Evolutionary conservation across 768 basidiomycete genomes (phyloP).

Genomic region (Kwoniella botswanensis): DNA sequence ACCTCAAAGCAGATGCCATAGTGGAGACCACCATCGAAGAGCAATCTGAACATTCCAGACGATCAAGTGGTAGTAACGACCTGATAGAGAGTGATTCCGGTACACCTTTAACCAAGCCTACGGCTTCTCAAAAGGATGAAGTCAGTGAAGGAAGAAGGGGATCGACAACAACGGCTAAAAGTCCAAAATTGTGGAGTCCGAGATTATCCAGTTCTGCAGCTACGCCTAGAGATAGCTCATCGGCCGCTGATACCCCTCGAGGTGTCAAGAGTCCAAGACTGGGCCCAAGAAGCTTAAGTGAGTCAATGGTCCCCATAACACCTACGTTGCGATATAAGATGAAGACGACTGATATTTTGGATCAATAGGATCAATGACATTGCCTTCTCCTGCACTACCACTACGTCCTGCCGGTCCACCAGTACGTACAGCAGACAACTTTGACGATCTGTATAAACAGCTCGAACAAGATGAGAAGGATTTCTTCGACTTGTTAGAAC

Average conservation of each 20-base stretch:
- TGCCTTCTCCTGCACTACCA: constrained; percentile 22
- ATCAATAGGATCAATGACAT: constrained; percentile 39
- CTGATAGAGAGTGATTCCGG: constrained; percentile 6
- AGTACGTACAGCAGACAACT: constrained; percentile 37
- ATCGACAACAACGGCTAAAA: not conserved
- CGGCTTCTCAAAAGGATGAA: not conserved
- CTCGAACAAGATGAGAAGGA: constrained; percentile 68
- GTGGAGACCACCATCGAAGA: constrained; percentile 18
- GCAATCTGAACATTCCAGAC: constrained; percentile 7
- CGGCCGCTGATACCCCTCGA: not conserved
- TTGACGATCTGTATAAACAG: constrained; percentile 61
- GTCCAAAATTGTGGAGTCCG: constrained; percentile 13
- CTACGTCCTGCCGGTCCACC: constrained; percentile 13
- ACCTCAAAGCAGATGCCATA: constrained; percentile 14
- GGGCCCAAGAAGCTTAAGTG: constrained; percentile 34
- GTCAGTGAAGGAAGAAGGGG: not conserved
- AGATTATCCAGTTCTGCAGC: constrained; percentile 3
- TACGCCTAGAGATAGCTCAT: not conserved
- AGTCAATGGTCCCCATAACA: constrained; percentile 5
- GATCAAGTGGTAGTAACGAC: constrained; percentile 10
- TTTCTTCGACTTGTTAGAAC: constrained; percentile 79
- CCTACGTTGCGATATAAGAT: no score
- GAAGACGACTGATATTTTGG: not conserved
- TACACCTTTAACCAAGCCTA: not conserved
- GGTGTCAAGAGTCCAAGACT: constrained; percentile 18